Evolutionary conservation across 768 basidiomycete species (phyloP).

Genomic region (Suillus brevipes): DNA sequence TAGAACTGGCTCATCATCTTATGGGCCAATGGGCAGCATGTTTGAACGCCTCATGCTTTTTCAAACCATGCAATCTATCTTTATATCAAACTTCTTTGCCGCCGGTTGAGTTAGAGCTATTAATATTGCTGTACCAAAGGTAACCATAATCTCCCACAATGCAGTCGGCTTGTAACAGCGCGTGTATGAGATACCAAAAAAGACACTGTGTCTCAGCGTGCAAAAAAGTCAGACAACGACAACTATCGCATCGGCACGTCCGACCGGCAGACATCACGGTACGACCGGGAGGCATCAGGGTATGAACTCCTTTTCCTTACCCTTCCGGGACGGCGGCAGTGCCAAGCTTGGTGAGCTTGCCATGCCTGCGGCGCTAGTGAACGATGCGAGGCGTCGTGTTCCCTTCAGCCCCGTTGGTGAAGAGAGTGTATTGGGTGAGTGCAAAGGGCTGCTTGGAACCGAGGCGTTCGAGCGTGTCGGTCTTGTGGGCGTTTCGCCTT

Average conservation of each 20-base stretch:
- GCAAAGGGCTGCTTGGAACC: slow-evolving; percentile 38
- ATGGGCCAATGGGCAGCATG: not conserved
- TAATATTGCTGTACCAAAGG: not conserved
- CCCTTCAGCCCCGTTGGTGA: slow-evolving; percentile 30
- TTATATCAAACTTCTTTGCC: not conserved
- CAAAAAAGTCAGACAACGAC: not conserved
- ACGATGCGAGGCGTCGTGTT: slow-evolving; percentile 39
- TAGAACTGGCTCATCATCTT: not conserved
- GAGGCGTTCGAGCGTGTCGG: slow-evolving; percentile 37
- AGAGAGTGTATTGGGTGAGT: slow-evolving; percentile 24
- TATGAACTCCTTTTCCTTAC: slow-evolving; percentile 43
- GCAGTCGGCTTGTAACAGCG: not conserved
- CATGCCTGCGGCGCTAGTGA: slow-evolving; percentile 35
- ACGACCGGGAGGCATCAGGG: slow-evolving; percentile 1
- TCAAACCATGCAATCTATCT: not conserved
- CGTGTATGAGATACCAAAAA: slow-evolving; percentile 1
- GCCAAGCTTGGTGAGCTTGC: slow-evolving; percentile 42
- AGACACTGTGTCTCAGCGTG: not conserved
- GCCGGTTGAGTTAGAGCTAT: not conserved
- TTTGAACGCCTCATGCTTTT: not conserved
- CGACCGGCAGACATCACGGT: slow-evolving; percentile 8
- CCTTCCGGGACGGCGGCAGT: slow-evolving; percentile 44
- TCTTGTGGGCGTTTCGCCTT: slow-evolving; percentile 34
- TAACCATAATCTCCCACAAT: not conserved
- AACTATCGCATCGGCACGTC: not conserved